Conservation (phyloP, 164 flowering plant genomes). For the Vitis rupestris region DNA sequence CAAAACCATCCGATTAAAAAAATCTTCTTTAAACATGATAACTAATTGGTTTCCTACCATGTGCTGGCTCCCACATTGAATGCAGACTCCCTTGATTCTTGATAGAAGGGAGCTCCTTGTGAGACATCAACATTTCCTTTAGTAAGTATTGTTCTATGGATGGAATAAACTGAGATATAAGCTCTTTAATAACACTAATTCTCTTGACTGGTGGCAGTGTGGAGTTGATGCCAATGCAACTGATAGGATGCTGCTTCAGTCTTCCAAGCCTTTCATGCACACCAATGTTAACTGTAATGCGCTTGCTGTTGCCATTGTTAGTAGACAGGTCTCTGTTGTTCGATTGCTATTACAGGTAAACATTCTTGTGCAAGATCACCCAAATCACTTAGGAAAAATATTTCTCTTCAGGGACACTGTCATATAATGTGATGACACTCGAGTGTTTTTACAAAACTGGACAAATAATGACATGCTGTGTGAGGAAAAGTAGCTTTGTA, state of each 20-base stretch:
- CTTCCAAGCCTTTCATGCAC: conserved; percentile 51
- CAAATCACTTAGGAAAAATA: background rate
- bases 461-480: background rate
- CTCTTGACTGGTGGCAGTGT: conserved; percentile 26
- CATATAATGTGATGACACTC: too few relatives aligned
- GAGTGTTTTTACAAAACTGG: background rate
- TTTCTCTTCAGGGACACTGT: too few relatives aligned
- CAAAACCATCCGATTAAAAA: too few relatives aligned
- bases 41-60: too few relatives aligned
- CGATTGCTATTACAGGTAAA: conserved; percentile 46
- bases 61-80: too few relatives aligned
- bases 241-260: conserved; percentile 44
- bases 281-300: conserved; percentile 49
- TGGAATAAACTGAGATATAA: too few relatives aligned
- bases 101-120: too few relatives aligned
- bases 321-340: conserved; percentile 49
- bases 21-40: too few relatives aligned
- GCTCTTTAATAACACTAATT: background rate
- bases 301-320: conserved; percentile 49
- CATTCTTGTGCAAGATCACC: background rate
- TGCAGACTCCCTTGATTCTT: too few relatives aligned
- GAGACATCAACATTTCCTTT: too few relatives aligned
- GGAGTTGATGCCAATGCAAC: conserved; percentile 47
- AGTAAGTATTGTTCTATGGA: too few relatives aligned
- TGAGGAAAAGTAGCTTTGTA: background rate